Base-by-base conservation (phyloP, 371 early-diverging fungal species). In the Mortierella sp. region DNA sequence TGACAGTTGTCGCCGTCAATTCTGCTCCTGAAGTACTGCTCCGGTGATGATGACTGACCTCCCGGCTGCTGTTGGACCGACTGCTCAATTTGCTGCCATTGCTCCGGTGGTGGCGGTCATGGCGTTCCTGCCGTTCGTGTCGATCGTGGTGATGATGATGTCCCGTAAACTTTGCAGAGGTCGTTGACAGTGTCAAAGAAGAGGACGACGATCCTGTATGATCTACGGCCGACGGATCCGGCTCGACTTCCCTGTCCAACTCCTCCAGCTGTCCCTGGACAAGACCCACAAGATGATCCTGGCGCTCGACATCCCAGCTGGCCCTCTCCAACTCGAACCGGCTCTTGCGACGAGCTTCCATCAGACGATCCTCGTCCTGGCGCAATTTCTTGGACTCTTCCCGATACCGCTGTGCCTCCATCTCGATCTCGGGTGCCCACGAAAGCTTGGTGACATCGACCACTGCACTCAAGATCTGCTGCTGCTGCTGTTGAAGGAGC, bases 241-340 rank as follows among this genome's bases (percentile, higher is more conserved):
- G 66, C n/a, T 83, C 84, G 47, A 83, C 79, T 50, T 83, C 84
- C 58, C 58, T 73, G 13, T 78, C 76, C 1, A 83, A 68, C 34
- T 78, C 79, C 29, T 83, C 84, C 50, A 83, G 31, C 53, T 83
- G 84, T 7, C 84, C 84, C 19, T 79, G 66, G 43, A 83, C 84
- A 29, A 83, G 72, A 19, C 84, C 84, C 22, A 83, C 84, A 39
- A 83, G 79, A 64, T 83, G 84, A 41, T 83, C 76, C 65, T 83
- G 84, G 22, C 84, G 64, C 39, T 83, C 84, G 13, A 83, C 84
- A 68, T 83, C 84, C 84, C 84, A 83, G 37, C 79, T 83, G 5
- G 84, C 84, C 48, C 84, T 66, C 48, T 83, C 84, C 10, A 83
- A 64, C 37, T 83, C 84, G 37, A 83, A 83, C 2, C 79, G 79